A percentile compares a stretch with the other conserved stretches of the same genome.
Evolutionary conservation across 257 asterid species (phyloP).

Genomic region (Solanum pinnatisectum): DNA sequence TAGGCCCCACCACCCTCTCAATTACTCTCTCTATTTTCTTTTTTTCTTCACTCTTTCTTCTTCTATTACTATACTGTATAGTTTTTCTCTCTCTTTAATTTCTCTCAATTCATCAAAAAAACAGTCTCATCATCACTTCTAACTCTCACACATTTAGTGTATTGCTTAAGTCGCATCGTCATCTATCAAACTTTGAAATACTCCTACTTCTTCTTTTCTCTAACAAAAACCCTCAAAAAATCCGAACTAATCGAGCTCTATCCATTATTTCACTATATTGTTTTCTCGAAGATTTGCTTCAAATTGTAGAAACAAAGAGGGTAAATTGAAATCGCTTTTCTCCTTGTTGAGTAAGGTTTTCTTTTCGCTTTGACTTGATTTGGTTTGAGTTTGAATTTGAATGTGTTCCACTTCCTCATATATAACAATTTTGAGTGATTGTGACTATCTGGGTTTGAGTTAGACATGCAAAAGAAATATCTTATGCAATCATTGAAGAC

Average conservation of each 20-base stretch:
- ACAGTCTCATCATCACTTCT: background rate
- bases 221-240: too few relatives aligned
- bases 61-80: background rate
- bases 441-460: background rate
- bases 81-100: background rate
- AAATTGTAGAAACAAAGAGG: background rate
- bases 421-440: background rate
- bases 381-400: background rate
- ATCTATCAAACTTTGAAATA: background rate
- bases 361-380: background rate
- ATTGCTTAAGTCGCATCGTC: background rate
- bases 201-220: background rate
- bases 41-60: background rate
- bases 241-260: background rate
- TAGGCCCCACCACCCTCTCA: constrained; percentile 26
- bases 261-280: background rate
- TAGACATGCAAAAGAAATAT: background rate
- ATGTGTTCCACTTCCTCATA: background rate
- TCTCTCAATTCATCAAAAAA: background rate
- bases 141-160: background rate
- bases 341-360: background rate
- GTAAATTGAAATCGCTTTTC: background rate
- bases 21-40: background rate
- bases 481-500: background rate
- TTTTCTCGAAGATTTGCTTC: background rate